A percentile compares a stretch with the other conserved stretches of the same genome.
Conservation (phyloP, 1,284 basidiomycete species). For the Meripilus lineatus region DNA sequence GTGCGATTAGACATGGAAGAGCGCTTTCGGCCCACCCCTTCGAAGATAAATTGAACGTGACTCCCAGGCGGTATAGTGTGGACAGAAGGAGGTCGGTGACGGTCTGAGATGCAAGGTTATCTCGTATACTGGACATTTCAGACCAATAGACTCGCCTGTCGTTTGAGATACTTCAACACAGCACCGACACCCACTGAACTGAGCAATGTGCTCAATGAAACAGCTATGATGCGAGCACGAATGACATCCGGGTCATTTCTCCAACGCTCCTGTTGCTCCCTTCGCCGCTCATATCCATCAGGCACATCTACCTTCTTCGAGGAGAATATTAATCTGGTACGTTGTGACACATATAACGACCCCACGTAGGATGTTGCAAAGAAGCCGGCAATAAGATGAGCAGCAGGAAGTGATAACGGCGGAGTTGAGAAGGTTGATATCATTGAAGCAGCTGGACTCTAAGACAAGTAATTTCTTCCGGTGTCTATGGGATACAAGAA, state of each 20-base stretch:
- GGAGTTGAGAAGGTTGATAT: slow-evolving; percentile 15
- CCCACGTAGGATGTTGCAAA: slow-evolving; percentile 28
- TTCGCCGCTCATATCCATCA: too few relatives aligned
- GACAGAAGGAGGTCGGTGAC: slow-evolving; percentile 5
- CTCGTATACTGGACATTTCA: too few relatives aligned
- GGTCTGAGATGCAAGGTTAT: background rate
- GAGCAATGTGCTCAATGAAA: slow-evolving; percentile 47
- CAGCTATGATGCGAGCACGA: slow-evolving; percentile 57
- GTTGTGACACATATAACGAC: slow-evolving; percentile 26
- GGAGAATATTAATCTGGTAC: slow-evolving; percentile 21
- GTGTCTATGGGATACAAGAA: background rate
- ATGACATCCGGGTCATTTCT: slow-evolving; percentile 76
- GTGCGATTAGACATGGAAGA: slow-evolving; percentile 66
- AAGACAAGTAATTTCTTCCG: background rate
- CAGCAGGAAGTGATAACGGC: slow-evolving; percentile 21
- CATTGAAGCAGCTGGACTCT: background rate
- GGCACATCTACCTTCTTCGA: slow-evolving; percentile 16
- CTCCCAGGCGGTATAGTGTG: slow-evolving; percentile 24
- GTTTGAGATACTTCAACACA: background rate
- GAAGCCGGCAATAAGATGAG: slow-evolving; percentile 23
- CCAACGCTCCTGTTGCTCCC: slow-evolving; percentile 39
- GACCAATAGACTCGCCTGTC: too few relatives aligned
- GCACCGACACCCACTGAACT: slow-evolving; percentile 40
- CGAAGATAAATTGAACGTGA: slow-evolving; percentile 22
- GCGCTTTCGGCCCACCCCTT: slow-evolving; percentile 20